Evolutionary conservation across 2,329 filamentous ascomycete genomes (phyloP).

Genomic region (Talaromyces sp.): DNA sequence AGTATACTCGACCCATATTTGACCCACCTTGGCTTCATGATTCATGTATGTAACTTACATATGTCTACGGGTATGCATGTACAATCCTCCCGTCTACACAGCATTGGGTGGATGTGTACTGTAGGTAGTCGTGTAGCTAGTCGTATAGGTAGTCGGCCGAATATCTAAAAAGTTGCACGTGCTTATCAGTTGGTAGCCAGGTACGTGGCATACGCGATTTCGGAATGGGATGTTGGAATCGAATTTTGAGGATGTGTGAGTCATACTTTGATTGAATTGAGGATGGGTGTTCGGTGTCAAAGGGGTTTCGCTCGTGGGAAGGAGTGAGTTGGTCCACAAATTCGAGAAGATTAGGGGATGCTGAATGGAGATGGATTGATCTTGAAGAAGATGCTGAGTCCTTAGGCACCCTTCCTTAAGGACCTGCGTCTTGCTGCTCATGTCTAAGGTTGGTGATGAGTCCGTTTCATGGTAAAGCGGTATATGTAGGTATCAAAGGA

Average conservation of each 20-base stretch:
- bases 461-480: too few relatives aligned
- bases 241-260: neutral
- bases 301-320: neutral
- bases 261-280: neutral
- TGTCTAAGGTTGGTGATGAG: too few relatives aligned
- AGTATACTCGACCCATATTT: neutral
- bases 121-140: neutral
- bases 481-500: too few relatives aligned
- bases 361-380: too few relatives aligned
- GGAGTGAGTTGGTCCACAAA: too few relatives aligned
- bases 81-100: neutral
- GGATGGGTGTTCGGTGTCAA: neutral
- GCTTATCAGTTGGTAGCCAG: slow-evolving; percentile 1
- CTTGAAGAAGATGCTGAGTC: neutral
- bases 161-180: neutral
- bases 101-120: too few relatives aligned
- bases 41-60: neutral
- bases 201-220: slow-evolving; percentile 1
- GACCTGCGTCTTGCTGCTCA: too few relatives aligned
- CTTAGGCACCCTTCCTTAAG: neutral
- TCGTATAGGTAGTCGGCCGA: neutral
- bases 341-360: neutral
- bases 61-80: neutral
- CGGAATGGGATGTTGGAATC: neutral
- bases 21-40: slow-evolving; percentile 1